These are phyloP conservation scores for Trypanosoma avium DNA, from an alignment of 208 protist genomes.

Conservation along the genomic window DNA sequence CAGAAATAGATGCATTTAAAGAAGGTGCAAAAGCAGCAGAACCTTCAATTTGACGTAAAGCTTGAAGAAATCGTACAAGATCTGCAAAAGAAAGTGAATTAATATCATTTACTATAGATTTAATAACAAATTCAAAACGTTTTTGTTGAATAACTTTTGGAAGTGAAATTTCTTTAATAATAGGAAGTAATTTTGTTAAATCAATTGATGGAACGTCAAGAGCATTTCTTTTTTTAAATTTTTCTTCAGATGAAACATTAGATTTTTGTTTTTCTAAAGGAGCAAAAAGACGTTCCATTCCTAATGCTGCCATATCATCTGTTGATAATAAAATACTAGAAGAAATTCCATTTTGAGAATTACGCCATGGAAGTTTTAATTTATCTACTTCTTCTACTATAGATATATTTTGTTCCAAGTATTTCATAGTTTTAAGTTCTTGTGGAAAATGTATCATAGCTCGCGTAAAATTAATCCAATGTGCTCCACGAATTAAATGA, in stretches of 20 bases:
- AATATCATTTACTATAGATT: slow-evolving; percentile 22
- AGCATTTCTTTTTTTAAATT: background rate
- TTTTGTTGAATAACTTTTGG: slow-evolving; percentile 17
- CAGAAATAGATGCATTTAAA: slow-evolving; percentile 26
- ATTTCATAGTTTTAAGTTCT: slow-evolving; percentile 33
- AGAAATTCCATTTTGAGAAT: background rate
- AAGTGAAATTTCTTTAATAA: slow-evolving; percentile 27
- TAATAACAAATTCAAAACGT: slow-evolving; percentile 22
- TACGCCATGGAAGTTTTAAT: background rate
- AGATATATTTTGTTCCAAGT: slow-evolving; percentile 11
- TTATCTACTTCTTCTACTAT: slow-evolving; percentile 24
- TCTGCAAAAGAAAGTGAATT: slow-evolving; percentile 22
- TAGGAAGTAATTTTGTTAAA: slow-evolving; percentile 31
- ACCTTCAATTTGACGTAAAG: slow-evolving; percentile 41
- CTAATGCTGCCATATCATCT: slow-evolving; percentile 31
- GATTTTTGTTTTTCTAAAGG: slow-evolving; percentile 15
- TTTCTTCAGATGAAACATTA: background rate
- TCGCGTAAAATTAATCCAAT: slow-evolving; percentile 81
- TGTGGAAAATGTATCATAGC: slow-evolving; percentile 76
- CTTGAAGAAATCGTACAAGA: slow-evolving; percentile 51
- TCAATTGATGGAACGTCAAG: slow-evolving; percentile 31
- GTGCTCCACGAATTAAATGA: slow-evolving; percentile 63
- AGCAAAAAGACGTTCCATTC: slow-evolving; percentile 29
- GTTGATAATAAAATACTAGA: slow-evolving; percentile 8
- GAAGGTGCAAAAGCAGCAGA: slow-evolving; percentile 27